phyloP scores from a whole-genome alignment of 2,329 filamentous ascomycete genomes.

The Fusarium burgessii region DNA sequence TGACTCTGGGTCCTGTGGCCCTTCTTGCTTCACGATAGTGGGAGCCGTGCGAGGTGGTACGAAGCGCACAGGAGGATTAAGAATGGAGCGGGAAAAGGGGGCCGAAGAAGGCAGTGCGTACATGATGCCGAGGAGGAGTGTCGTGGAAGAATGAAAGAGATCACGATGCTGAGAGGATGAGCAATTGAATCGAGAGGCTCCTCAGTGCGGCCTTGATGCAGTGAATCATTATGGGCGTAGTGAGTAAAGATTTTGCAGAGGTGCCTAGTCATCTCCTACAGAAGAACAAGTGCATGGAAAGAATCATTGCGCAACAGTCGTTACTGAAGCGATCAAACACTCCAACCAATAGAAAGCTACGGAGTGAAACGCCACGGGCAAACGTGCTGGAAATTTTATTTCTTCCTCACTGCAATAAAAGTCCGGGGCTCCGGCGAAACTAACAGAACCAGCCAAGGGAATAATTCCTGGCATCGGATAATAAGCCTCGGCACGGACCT shows the following conservation, averaged over 20 bases:
- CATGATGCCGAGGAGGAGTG: not conserved
- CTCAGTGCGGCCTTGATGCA: fast-evolving
- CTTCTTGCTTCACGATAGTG: not conserved
- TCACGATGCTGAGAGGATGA: not conserved
- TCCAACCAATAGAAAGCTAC: fast-evolving
- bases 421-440: not conserved
- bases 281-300: too few relatives aligned
- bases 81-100: not conserved
- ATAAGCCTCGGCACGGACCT: not conserved
- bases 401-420: not conserved
- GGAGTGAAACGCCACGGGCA: not conserved
- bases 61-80: constrained; percentile 7
- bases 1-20: not conserved
- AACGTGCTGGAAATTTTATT: not conserved
- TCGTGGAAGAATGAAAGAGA: not conserved
- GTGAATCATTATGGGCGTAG: constrained; percentile 16
- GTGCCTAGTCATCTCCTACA: fast-evolving
- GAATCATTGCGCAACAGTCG: not conserved
- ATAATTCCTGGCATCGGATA: not conserved
- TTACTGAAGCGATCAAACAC: not conserved
- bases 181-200: fast-evolving
- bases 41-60: not conserved
- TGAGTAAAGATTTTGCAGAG: fast-evolving
- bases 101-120: not conserved
- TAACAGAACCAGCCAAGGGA: too few relatives aligned